A percentile compares a stretch with the other conserved stretches of the same genome.
These are phyloP conservation scores for Phyllosticta capitalensis DNA, from an alignment of 2,329 filamentous ascomycete species.

Conservation along the genomic window DNA sequence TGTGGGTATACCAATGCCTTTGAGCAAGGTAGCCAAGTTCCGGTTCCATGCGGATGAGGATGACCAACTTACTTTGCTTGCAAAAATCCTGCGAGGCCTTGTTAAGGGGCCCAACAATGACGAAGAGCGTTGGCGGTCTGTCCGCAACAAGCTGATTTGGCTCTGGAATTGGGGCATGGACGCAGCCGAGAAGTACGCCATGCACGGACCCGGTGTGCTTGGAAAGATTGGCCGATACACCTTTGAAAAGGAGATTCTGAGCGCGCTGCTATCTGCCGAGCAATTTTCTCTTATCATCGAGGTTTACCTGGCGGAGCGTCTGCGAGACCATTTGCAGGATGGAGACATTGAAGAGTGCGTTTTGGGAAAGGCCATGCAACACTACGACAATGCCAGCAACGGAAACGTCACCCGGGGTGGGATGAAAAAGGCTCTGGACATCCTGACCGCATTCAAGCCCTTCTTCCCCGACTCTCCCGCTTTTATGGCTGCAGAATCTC, in stretches of 20 bases:
- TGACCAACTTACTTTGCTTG: conserved; percentile 54
- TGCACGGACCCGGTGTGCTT: conserved; percentile 39
- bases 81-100: conserved; percentile 49
- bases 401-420: conserved; percentile 67
- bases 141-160: conserved; percentile 61
- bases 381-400: conserved; percentile 76
- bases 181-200: conserved; percentile 25
- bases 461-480: conserved; percentile 45
- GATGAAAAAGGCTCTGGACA: conserved; percentile 67
- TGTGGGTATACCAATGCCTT: conserved; percentile 32
- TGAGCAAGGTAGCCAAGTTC: conserved; percentile 45
- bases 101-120: conserved; percentile 49
- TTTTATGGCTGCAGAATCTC: conserved; percentile 49
- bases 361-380: conserved; percentile 53
- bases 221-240: conserved; percentile 51
- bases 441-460: conserved; percentile 56
- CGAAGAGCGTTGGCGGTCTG: conserved; percentile 48
- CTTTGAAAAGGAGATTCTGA: conserved; percentile 63
- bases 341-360: conserved; percentile 49
- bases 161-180: conserved; percentile 60
- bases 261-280: conserved; percentile 38
- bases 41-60: conserved; percentile 52
- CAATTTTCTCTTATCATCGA: conserved; percentile 47
- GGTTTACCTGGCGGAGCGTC: conserved; percentile 50
- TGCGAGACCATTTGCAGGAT: conserved; percentile 40